Base-by-base conservation (phyloP, 2,329 filamentous ascomycete genomes). In the Xylariaceae sp. region DNA sequence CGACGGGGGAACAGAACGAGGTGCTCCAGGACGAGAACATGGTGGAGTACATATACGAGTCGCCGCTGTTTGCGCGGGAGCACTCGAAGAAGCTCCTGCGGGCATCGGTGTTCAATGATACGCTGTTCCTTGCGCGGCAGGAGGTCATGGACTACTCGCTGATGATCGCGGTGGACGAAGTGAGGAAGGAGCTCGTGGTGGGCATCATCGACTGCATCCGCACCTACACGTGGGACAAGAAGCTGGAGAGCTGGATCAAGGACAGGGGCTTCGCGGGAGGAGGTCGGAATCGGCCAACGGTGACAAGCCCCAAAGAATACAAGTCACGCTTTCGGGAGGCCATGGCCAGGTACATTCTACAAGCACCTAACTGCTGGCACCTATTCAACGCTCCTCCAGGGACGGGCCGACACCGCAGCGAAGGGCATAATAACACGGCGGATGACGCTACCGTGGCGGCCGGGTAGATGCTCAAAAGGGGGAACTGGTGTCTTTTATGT, bases 141-240 rank as follows among this genome's bases (percentile, higher is more conserved):
- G 92, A 97, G 54, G 92, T 98, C 38, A 98, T 98, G 92, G 92
- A 98, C 65, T 98, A 98, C 66, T 92, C 85, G 16, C 75, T 98
- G 31, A 98, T 98, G 92, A 89, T 96, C 38, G 94, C 90, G 1
- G 94, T 98, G 31, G 90, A 98, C 55, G 92, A 96, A 60, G 73
- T 74, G 26, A 78, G 81, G 47, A 89, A 90, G 55, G 90, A 98
- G 64, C 77, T 98, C 11, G 88, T 97, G 11, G 89, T 98, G 2
- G 92, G 92, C 4, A 97, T 98, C 55, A 97, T 98, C 49, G 90
- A 98, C 61, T 97, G 92, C 61, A 97, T 98, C 51, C 81, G 92
- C 39, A 98, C 92, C 0, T 98, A 97, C 60, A 98, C 92, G 0
- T 98, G 92, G 88, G 92, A 98, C 69, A 98, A 98, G 73, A 96